phyloP scores from a whole-genome alignment of 1,284 basidiomycete genomes.

The Ustilago tritici region DNA sequence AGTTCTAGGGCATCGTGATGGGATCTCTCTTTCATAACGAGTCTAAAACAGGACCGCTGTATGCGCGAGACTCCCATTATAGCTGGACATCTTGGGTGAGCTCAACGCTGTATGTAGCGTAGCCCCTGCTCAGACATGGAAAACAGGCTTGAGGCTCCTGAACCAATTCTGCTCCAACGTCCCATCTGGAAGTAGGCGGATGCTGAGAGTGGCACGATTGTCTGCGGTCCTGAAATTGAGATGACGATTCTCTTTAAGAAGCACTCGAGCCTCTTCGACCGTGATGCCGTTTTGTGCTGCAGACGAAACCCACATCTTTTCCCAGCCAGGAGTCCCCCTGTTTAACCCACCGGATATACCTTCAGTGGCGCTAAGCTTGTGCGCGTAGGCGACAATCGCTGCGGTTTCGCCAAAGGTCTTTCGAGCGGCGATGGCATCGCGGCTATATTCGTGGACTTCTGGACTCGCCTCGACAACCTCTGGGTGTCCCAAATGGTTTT shows the following conservation, averaged over 20 bases:
- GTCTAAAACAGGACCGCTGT: no score
- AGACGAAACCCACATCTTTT: not conserved
- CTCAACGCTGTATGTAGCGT: not conserved
- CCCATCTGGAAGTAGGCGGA: not conserved
- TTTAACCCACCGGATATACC: not conserved
- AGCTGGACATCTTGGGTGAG: not conserved
- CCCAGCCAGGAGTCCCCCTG: not conserved
- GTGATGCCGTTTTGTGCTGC: not conserved
- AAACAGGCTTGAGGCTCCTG: not conserved
- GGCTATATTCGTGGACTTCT: not conserved
- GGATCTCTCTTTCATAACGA: no score
- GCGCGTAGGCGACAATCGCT: constrained; percentile 13
- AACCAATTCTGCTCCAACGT: not conserved
- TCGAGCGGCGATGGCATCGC: not conserved
- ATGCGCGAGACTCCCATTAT: not conserved
- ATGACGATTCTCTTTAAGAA: not conserved
- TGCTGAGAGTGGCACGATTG: not conserved
- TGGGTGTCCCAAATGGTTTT: no score
- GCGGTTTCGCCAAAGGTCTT: constrained; percentile 15
- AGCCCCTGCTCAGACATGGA: not conserved
- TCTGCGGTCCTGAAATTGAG: not conserved
- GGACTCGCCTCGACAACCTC: no score
- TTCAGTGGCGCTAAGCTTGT: not conserved
- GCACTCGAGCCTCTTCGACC: not conserved
- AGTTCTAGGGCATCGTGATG: no score